Evolutionary conservation across 352 stramenopile species (phyloP), one percentile per base, ranked within the genome.

Genomic region (Pythium myriotylum): DNA sequence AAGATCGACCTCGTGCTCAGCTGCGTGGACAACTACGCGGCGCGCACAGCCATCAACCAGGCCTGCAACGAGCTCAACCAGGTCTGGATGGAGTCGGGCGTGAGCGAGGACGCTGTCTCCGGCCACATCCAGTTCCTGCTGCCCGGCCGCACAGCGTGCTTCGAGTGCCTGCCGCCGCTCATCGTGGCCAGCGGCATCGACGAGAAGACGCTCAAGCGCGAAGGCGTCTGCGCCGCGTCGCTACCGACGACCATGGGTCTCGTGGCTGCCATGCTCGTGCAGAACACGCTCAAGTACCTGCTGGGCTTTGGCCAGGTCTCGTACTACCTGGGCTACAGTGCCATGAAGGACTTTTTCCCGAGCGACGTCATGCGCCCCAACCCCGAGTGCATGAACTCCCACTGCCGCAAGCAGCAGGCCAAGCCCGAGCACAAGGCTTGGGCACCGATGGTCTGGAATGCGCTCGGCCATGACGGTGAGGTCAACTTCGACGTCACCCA

Each of bases 21-120:
- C 59, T 97, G 89, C 58, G 89, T 97, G 35, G 89, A 97, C 79
- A 97, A 97, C 66, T 97, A 95, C 60, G 85, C 84, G 10, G 89
- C 89, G 0, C 81, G 89, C 12, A 94, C 88, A 55, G 77, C 88
- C 14, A 76, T 97, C 46, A 97, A 97, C 61, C 80, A 94, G 60
- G 88, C 86, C 42, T 96, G 89, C 62, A 95, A 91, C 47, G 86
- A 95, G 66, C 72, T 92, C 19, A 87, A 92, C 56, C 82, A 92
- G 58, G 70, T 73, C 23, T 97, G 89, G 89, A 95, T 97, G 87
- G 89, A 97, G 71, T 94, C 83, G 50, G 89, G 89, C 5, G 89
- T 97, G 50, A 94, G 84, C n/a, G 89, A 97, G 54, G 87, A 96
- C 59, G 89, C 89, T 4, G 82, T 96, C 23, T 96, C 86, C 26